phyloP scores from a whole-genome alignment of 768 basidiomycete genomes.

The Gyrodon lividus region DNA sequence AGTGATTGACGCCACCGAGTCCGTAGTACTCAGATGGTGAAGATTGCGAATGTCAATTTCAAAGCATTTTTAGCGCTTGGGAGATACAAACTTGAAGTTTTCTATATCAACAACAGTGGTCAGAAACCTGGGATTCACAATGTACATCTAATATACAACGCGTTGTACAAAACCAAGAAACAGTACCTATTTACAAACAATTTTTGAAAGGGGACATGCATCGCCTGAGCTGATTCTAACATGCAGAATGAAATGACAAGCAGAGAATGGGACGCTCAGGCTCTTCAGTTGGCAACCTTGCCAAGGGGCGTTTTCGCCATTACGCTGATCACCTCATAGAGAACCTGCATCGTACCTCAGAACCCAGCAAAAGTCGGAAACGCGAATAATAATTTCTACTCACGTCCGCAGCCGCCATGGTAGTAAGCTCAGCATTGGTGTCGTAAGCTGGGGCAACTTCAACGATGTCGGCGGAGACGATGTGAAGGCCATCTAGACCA shows the following conservation, averaged over 20 bases:
- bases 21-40: no score
- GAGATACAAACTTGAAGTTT: no score
- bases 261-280: not conserved
- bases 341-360: conserved; percentile 44
- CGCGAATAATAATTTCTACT: conserved; percentile 25
- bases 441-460: conserved; percentile 86
- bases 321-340: conserved; percentile 73
- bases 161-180: no score
- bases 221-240: no score
- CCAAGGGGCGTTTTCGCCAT: conserved; percentile 81
- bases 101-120: no score
- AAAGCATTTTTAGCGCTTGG: no score
- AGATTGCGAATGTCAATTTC: no score
- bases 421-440: conserved; percentile 59
- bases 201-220: no score
- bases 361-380: conserved; percentile 3
- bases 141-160: no score
- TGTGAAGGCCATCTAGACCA: conserved; percentile 70
- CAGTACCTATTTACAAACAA: no score
- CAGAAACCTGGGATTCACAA: no score
- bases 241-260: not conserved
- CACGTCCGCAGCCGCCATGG: conserved; percentile 62
- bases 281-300: conserved; percentile 39
- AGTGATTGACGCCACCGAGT: no score
- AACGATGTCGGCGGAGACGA: conserved; percentile 82